phyloP scores from a whole-genome alignment of 106 monocot genomes.

The Vanilla planifolia region DNA sequence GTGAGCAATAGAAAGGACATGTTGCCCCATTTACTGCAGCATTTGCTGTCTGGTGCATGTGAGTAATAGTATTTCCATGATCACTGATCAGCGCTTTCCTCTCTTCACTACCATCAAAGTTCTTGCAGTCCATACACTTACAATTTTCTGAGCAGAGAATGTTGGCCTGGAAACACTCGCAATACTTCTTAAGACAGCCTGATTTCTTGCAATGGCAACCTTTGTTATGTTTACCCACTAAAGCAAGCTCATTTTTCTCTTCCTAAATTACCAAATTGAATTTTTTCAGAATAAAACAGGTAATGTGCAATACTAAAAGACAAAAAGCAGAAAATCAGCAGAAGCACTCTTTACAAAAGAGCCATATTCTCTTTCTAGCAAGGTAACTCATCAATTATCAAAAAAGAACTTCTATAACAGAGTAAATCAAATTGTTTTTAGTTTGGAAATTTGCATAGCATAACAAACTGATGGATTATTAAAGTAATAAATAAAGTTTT shows the following conservation, averaged over 20 bases:
- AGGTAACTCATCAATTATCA: not conserved
- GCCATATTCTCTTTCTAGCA: not conserved
- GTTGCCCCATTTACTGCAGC: constrained; percentile 77
- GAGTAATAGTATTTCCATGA: constrained; percentile 40
- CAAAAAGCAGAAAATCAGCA: not conserved
- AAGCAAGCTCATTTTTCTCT: constrained; percentile 49
- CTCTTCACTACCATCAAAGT: constrained; percentile 88
- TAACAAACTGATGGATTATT: too few species aligned
- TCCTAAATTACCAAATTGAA: constrained; percentile 50
- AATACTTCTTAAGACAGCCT: constrained; percentile 93
- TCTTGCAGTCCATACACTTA: constrained; percentile 86
- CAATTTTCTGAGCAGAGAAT: constrained; percentile 95
- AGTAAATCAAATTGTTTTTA: too few species aligned
- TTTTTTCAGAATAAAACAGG: too few species aligned
- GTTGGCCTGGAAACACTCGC: constrained; percentile 94
- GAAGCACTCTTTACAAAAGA: not conserved
- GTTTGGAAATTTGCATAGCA: too few species aligned
- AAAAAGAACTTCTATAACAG: too few species aligned
- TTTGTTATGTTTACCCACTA: constrained; percentile 90
- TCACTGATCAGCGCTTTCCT: constrained; percentile 71
- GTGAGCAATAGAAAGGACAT: constrained; percentile 60
- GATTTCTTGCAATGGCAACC: constrained; percentile 96
- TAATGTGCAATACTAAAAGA: not conserved
- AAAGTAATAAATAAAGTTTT: too few species aligned
- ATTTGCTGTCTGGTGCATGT: constrained; percentile 86